Evolutionary conservation across 768 basidiomycete genomes (phyloP).

Genomic region (Leccinum variicolor): DNA sequence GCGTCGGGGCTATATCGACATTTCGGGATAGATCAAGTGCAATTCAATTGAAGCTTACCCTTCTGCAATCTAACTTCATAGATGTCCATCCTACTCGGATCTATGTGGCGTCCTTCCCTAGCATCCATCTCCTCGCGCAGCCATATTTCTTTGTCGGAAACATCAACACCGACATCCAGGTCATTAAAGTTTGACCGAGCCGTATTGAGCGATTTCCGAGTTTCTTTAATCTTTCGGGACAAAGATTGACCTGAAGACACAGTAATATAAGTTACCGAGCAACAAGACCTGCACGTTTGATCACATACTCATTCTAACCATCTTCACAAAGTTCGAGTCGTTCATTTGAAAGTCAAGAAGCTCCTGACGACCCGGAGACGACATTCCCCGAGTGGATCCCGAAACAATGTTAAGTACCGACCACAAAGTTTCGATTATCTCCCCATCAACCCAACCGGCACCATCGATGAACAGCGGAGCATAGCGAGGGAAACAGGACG

Average conservation of each 20-base stretch:
- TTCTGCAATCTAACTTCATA: too few relatives aligned
- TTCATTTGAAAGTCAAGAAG: slow-evolving; percentile 7
- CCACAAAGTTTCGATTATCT: slow-evolving; percentile 7
- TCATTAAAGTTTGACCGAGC: too few relatives aligned
- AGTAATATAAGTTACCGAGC: neutral
- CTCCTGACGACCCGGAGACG: neutral
- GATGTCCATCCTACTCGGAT: too few relatives aligned
- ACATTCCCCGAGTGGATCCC: neutral
- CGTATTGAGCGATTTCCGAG: too few relatives aligned
- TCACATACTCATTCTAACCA: neutral
- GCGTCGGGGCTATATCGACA: neutral
- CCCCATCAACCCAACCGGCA: neutral
- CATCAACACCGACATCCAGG: too few relatives aligned
- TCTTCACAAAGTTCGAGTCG: slow-evolving; percentile 8
- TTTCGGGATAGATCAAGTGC: too few relatives aligned
- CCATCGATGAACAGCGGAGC: neutral
- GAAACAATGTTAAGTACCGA: neutral
- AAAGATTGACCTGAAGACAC: neutral
- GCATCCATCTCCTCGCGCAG: too few relatives aligned
- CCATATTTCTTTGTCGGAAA: too few relatives aligned
- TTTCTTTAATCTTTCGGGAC: too few relatives aligned
- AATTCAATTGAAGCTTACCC: too few relatives aligned
- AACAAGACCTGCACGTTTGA: neutral
- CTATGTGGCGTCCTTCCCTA: too few relatives aligned
- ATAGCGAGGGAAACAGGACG: slow-evolving; percentile 17